Conservation (phyloP, 2,329 filamentous ascomycete genomes). For the Paraphoma sp. region DNA sequence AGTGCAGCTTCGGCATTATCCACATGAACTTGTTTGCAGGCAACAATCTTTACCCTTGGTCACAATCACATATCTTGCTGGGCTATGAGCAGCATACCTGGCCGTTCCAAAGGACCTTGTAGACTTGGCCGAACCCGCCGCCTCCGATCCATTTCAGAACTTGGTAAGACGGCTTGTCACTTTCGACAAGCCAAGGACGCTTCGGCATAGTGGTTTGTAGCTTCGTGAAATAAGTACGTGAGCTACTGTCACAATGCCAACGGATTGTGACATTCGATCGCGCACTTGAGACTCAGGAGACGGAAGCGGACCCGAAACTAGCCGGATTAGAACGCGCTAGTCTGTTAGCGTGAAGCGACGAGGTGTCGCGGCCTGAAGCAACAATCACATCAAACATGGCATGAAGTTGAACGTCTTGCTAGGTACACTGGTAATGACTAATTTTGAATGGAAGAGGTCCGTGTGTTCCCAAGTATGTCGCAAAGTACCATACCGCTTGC, state of each 20-base stretch:
- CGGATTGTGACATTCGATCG: too few species aligned
- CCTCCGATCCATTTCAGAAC: constrained; percentile 21
- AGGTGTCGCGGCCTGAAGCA: neutral
- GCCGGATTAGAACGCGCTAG: neutral
- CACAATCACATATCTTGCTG: neutral
- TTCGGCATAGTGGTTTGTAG: neutral
- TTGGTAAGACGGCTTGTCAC: constrained; percentile 10
- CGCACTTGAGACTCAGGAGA: neutral
- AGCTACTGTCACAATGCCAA: too few species aligned
- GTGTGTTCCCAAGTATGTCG: too few species aligned
- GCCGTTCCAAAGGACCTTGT: constrained; percentile 16
- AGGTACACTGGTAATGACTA: too few species aligned
- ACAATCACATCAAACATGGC: too few species aligned
- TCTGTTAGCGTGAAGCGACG: neutral
- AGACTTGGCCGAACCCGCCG: constrained; percentile 20
- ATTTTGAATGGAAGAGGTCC: too few species aligned
- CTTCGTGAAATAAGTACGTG: too few species aligned
- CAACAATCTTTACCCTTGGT: constrained; percentile 4
- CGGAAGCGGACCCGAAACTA: neutral
- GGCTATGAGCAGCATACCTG: constrained; percentile 1
- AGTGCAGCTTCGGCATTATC: constrained; percentile 11
- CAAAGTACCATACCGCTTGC: too few species aligned
- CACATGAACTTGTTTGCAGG: constrained; percentile 16
- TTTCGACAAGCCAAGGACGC: constrained; percentile 8
- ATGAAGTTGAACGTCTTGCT: too few species aligned